Percentiles rank a stretch among this genome's conserved stretches.
Evolutionary conservation across 768 basidiomycete species (phyloP).

Genomic region (Boletus sensibilis): DNA sequence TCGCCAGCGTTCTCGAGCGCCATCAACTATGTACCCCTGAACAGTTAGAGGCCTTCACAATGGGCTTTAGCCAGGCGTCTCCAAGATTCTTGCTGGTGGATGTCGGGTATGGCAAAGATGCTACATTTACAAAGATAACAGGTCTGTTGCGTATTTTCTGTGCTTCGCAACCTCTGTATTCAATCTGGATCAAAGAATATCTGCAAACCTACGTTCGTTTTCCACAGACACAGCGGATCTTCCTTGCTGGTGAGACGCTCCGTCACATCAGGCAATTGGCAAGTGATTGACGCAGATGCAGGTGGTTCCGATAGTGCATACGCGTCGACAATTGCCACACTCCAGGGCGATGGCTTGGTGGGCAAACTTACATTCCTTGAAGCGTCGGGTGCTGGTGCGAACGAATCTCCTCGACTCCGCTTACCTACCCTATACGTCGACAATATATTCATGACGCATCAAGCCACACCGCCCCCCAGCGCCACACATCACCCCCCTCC

Average conservation of each 20-base stretch:
- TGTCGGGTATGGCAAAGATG: conserved; percentile 62
- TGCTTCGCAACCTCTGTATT: background rate
- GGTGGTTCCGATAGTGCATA: conserved; percentile 59
- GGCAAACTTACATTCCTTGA: conserved; percentile 67
- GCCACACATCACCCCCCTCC: conserved; percentile 44
- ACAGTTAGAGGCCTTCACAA: conserved; percentile 68
- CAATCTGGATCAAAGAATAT: conserved; percentile 48
- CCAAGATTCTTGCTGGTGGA: conserved; percentile 71
- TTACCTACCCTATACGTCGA: conserved; percentile 56
- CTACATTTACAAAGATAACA: conserved; percentile 65
- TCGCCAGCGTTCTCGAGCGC: conserved; percentile 49
- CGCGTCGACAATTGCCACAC: conserved; percentile 49
- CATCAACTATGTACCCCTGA: conserved; percentile 59
- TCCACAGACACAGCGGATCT: conserved; percentile 71
- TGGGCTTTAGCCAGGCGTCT: conserved; percentile 72
- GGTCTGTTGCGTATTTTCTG: conserved; percentile 39
- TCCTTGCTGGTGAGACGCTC: conserved; percentile 58
- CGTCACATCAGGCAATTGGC: background rate
- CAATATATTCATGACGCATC: conserved; percentile 43
- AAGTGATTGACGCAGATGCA: conserved; percentile 25
- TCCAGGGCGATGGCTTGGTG: conserved; percentile 61
- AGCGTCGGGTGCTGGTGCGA: conserved; percentile 42
- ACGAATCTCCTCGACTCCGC: conserved; percentile 46
- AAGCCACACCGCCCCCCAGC: conserved; percentile 20
- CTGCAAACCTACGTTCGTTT: conserved; percentile 68